Base-by-base conservation (phyloP, 1,284 basidiomycete species). In the Sanghuangporus weigelae region DNA sequence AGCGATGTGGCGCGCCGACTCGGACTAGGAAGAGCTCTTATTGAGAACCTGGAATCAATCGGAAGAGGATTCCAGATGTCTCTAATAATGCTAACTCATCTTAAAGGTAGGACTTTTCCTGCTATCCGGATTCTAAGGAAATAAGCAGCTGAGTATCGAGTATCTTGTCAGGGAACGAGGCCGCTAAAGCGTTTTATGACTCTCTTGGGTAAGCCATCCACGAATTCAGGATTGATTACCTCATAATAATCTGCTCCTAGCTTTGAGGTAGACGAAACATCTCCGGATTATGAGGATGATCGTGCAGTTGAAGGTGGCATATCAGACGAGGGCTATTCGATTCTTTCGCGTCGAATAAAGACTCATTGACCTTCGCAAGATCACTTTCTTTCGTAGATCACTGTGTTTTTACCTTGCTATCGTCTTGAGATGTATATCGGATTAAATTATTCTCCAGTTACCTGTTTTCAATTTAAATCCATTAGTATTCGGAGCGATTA, bases 81-180 rank as follows among this genome's bases (percentile, higher is more conserved):
- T 42, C 87, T 84, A 70, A 72, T 91, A 40, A 81, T 87, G 78
- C 79, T 92, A n/a, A 92, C 90, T 0, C 86, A 84, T 3, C 78
- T 91, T 61, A 85, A 84, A 79, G 78, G 90, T 90, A 57, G 53
- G 69, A 57, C 40, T 36, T n/a, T 23, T 55, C 2, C 19, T 51
- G 10, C 5, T 36, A 21, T 31, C 35, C 7, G 0, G 23, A 11
- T n/a, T 11, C 7, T 26, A 19, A 31, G 26, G 26, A 31, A 3
- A 31, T 31, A 31, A 31, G 26, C 26, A 2, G 35, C 14, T 62
- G 19, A 57, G 5, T 35, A 16, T 35, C 16, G 19, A 57, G 5
- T 35, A 16, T 35, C 16, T 39, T 59, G 26, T 26, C 65, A 92
- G 89, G 72, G 1, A 91, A 92, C 68, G 60, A 63, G 1, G 69